Base-by-base conservation (phyloP, 2,329 filamentous ascomycete species). In the Pseudogymnoascus destructans region DNA sequence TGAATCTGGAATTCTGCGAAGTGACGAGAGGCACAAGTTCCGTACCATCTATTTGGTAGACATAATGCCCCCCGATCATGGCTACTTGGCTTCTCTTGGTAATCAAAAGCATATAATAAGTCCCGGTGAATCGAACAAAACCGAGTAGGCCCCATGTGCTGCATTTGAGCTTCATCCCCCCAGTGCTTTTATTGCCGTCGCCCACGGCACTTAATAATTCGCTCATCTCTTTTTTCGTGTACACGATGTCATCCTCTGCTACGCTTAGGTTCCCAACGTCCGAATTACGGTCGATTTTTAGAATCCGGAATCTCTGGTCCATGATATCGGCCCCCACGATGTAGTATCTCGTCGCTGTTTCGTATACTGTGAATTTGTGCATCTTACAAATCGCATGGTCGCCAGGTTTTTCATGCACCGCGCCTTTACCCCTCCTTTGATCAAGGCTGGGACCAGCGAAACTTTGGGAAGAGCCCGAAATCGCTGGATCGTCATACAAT, bases 291-390 rank as follows among this genome's bases (percentile, higher is more conserved):
- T 97, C 92, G 65, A 98, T 95, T 71, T 97, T 96, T 68, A 98
- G 74, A 59, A 98, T 89, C 57, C 91, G 84, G 71, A 93, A 97
- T 23, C 87, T 83, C 66, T 82, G 86, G 70, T 97, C 93, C 64
- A 89, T 85, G 59, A 95, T 82, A 69, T 98, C 93, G 57, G 88
- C 87, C 11, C 93, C 93, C 15, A 97, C 89, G 63, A 98, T 86
- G 70, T 96, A 98, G 71, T 93, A 98, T 57, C 89, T 82, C 58
- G 85, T 89, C 10, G 89, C 87, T 2, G 93, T 98, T 74, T 98
- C 93, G 72, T 98, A 97, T 19, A 98, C 75, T n/a, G 88, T 93
- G 72, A 95, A 97, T 67, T 93, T 95, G 75, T 96, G 90, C 89
- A 98, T 95, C 58, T 75, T 76, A 59, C 73, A 75, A 46, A 78